Conservation (phyloP, 768 basidiomycete species). For the Auriscalpium microsporum region DNA sequence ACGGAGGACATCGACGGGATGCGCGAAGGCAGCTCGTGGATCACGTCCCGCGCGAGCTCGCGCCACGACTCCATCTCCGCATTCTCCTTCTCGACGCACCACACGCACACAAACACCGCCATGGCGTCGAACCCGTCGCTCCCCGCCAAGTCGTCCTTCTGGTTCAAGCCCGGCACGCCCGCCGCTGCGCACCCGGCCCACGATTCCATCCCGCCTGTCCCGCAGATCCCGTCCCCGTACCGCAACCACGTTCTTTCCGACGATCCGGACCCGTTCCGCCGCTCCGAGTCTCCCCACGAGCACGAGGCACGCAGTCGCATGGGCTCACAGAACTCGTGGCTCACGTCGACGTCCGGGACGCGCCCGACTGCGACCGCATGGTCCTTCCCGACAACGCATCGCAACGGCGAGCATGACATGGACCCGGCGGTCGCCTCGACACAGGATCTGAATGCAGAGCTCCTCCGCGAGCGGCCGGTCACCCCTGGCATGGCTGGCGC, state of each 20-base stretch:
- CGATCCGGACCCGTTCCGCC: constrained; percentile 59
- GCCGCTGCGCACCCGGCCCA: constrained; percentile 22
- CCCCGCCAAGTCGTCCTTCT: constrained; percentile 47
- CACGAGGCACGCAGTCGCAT: constrained; percentile 39
- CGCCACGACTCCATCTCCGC: constrained; percentile 53
- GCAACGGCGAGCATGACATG: constrained; percentile 20
- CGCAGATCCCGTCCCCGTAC: constrained; percentile 50
- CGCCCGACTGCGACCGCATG: constrained; percentile 54
- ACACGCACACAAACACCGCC: constrained; percentile 36
- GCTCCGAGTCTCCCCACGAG: constrained; percentile 36
- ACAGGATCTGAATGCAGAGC: constrained; percentile 34
- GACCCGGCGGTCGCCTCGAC: constrained; percentile 28
- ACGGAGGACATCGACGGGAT: constrained; percentile 68
- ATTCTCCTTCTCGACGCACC: constrained; percentile 68
- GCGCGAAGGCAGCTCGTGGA: constrained; percentile 74
- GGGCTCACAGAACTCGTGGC: constrained; percentile 67
- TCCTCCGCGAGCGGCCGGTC: constrained; percentile 35
- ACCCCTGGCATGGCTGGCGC: constrained; percentile 50
- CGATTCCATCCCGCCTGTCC: constrained; percentile 46
- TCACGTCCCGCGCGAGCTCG: constrained; percentile 54
- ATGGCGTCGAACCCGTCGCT: constrained; percentile 28
- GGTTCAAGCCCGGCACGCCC: constrained; percentile 45
- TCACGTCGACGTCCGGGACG: constrained; percentile 54
- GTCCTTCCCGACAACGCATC: constrained; percentile 53
- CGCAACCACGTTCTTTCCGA: constrained; percentile 27